A percentile compares a stretch with the other conserved stretches of the same genome.
phyloP scores from a whole-genome alignment of 2,329 filamentous ascomycete species.

The Penicillium sp. region DNA sequence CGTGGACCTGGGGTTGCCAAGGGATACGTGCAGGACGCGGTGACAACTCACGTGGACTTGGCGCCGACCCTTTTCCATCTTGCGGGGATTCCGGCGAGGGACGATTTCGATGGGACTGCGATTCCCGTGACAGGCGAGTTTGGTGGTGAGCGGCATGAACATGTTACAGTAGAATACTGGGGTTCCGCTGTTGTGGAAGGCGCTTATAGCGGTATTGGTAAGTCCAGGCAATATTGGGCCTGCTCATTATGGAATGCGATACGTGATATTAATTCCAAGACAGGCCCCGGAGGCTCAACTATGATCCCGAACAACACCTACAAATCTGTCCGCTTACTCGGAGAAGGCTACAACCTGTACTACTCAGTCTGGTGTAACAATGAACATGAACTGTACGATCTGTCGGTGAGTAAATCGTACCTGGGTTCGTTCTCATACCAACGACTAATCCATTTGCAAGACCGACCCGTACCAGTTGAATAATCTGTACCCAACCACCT shows the following conservation, averaged over 20 bases:
- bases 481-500: conserved; percentile 30
- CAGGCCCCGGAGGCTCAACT: conserved; percentile 22
- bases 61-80: conserved; percentile 59
- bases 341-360: conserved; percentile 39
- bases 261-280: not conserved
- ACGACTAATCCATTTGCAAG: conserved; percentile 22
- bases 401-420: conserved; percentile 26
- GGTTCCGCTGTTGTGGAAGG: conserved; percentile 41
- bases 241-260: not conserved
- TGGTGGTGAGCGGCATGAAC: conserved; percentile 47
- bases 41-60: conserved; percentile 64
- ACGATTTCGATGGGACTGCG: conserved; percentile 58
- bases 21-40: conserved; percentile 45
- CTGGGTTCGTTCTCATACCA: not conserved
- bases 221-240: not conserved
- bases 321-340: conserved; percentile 41
- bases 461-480: conserved; percentile 39
- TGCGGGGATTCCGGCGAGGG: conserved; percentile 41
- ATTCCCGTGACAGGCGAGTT: conserved; percentile 45
- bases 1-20: conserved; percentile 57
- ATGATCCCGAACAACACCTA: conserved; percentile 40
- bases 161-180: conserved; percentile 61
- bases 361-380: conserved; percentile 46
- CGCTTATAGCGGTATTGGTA: conserved; percentile 29
- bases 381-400: conserved; percentile 44